Evolutionary conservation across 2,329 filamentous ascomycete species (phyloP), one percentile per base, ranked within the genome.

Genomic region (Apiospora malaysiana): DNA sequence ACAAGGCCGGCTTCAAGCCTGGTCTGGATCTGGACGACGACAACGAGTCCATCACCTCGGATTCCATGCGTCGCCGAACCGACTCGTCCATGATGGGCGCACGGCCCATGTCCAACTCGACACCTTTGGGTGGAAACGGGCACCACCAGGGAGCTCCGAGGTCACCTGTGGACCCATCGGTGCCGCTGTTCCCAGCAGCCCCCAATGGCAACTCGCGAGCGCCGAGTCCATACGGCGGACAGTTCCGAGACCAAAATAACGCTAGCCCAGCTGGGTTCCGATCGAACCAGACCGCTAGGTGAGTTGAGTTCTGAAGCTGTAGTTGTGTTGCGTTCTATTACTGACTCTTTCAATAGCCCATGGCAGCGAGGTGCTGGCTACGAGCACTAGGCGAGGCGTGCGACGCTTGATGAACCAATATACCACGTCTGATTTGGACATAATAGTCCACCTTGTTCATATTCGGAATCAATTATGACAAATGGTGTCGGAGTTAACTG

Each of bases 1-100:
- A 95, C 76, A 91, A 91, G 79, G 79, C 79, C 25, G 84, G 84
- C 45, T 85, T 87, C 75, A 89, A 88, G 76, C 83, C 86, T 70
- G 85, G 86, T 70, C 84, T 90, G 42, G 90, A 92, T 74, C 87
- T 93, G 69, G 91, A 94, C 71, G 91, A 93, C 69, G 92, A 94
- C 72, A 89, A 90, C 67, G 88, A 90, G 66, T 90, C 89, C 66
- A 89, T 89, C 80, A 91, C 89, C 1, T 88, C 87, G 32, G 87
- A 83, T 27, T 86, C 88, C 2, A 75, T 82, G 75, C 81, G 80
- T 75, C 83, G 84, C 71, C 79, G 81, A 70, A 83, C 77, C 14
- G 75, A 77, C 49, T 74, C 73, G 18, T 77, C 77, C 6, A 69
- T 70, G 71, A 65, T 70, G 69, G 67, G 59, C 16, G 69, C 51